Evolutionary conservation across 768 basidiomycete genomes (phyloP).

Genomic region (Flagelloscypha sp.): DNA sequence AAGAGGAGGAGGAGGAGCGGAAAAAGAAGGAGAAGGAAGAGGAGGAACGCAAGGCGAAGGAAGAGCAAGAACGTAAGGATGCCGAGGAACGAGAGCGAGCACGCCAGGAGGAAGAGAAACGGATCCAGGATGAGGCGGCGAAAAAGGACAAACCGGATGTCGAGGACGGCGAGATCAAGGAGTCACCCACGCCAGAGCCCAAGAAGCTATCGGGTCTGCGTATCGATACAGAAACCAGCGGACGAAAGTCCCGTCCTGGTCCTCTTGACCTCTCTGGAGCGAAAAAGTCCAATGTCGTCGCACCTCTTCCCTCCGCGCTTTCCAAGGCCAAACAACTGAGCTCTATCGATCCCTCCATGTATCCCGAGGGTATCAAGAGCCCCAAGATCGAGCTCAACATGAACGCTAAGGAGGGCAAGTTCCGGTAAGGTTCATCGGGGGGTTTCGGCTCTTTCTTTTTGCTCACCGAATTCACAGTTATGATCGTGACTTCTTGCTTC

Average conservation of each 20-base stretch:
- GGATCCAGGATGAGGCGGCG: conserved; percentile 28
- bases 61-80: conserved; percentile 15
- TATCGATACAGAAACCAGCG: conserved; percentile 52
- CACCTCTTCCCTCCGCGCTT: conserved; percentile 47
- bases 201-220: conserved; percentile 57
- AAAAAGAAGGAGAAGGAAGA: conserved; percentile 35
- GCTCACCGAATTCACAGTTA: conserved; percentile 45
- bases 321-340: too few relatives aligned
- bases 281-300: conserved; percentile 31
- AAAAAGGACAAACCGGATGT: conserved; percentile 29
- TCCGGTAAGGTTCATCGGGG: conserved; percentile 43
- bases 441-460: conserved; percentile 1
- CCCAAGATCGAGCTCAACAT: conserved; percentile 81
- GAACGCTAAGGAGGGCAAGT: conserved; percentile 80
- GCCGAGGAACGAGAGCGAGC: conserved; percentile 19
- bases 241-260: conserved; percentile 65
- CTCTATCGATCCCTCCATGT: too few relatives aligned
- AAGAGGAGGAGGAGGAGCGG: conserved; percentile 25
- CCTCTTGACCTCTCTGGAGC: conserved; percentile 61
- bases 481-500: conserved; percentile 93
- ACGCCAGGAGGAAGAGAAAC: conserved; percentile 18
- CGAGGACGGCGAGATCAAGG: conserved; percentile 29
- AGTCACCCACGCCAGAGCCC: conserved; percentile 23
- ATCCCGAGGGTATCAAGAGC: conserved; percentile 77
- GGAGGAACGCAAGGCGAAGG: conserved; percentile 27